Conservation (phyloP, 495 filamentous ascomycete genomes). For the Margaritispora aquatica region DNA sequence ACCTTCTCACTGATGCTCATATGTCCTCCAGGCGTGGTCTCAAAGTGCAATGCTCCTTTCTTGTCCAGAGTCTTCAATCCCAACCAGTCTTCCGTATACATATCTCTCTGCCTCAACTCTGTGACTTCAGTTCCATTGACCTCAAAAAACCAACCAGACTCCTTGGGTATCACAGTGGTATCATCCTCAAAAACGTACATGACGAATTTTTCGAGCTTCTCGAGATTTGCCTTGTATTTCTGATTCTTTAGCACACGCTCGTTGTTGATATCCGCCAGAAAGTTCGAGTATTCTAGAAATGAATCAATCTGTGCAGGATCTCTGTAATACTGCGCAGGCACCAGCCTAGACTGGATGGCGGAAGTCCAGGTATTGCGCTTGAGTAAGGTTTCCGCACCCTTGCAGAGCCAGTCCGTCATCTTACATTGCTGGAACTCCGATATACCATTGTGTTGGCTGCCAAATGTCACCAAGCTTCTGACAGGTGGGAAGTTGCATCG, state of each 20-base stretch:
- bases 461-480: conserved; percentile 81
- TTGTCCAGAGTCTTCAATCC: conserved; percentile 77
- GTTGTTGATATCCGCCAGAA: conserved; percentile 98
- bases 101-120: conserved; percentile 57
- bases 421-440: conserved; percentile 62
- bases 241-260: conserved; percentile 71
- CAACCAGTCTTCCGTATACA: conserved; percentile 94
- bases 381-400: conserved; percentile 65
- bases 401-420: conserved; percentile 71
- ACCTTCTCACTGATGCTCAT: conserved; percentile 72
- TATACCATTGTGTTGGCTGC: conserved; percentile 93
- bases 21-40: conserved; percentile 64
- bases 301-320: conserved; percentile 60
- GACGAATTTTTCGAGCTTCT: conserved; percentile 65
- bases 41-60: conserved; percentile 71
- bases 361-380: conserved; percentile 67
- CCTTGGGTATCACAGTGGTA: conserved; percentile 79
- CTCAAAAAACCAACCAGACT: conserved; percentile 88
- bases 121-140: conserved; percentile 66
- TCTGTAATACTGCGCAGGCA: conserved; percentile 95
- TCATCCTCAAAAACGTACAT: conserved; percentile 92
- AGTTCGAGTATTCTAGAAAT: conserved; percentile 82
- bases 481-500: conserved; percentile 81
- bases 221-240: conserved; percentile 67
- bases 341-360: conserved; percentile 68